Base-by-base conservation (phyloP, 257 asterid species). In the Apocynum venetum region DNA sequence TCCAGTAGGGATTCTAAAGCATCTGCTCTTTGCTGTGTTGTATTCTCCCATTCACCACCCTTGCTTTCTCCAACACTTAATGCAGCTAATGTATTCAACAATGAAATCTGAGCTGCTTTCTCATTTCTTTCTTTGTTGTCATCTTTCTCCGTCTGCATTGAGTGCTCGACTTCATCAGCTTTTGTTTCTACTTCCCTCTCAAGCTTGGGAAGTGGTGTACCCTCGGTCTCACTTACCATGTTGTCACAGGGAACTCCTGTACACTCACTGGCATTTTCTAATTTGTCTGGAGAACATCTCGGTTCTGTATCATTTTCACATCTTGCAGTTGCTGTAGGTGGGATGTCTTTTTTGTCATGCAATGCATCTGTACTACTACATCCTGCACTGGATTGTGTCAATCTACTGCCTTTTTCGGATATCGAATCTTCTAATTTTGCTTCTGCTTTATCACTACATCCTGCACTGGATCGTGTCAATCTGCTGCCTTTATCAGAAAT, bases 1-100 rank as follows among this genome's bases (percentile, higher is more conserved):
- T 96, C 99, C 19, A 96, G 96, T 81, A 96, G 88, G 14, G 99
- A 90, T 84, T 96, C 99, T 41, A 96, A 84, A 67, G 97, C 99
- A 74, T 96, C 94, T 0, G 97, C 97, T 76, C 99, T 89, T 55
- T 85, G 92, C 71, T 80, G 87, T 52, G 85, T 88, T 2, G 85
- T 85, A 74, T 64, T 86, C 68, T 78, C 89, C 81, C 79, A 78
- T 47, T 84, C 87, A 0, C 61, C n/a, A 25, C 31, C 78, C 31
- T 84, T 76, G 83, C 66, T 81, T 64, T 81, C 92, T 44, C 82
- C 85, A 1, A 63, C 77, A 38, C 78, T 71, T 68, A 77, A 72
- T 65, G 93, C 84, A 68, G 82, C 81, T 46, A 74, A 77, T 6
- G 77, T 70, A 41, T 75, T 83, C 5, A 81, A 72, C 69, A 81